Base-by-base conservation (phyloP, 352 stramenopile genomes). In the Vaucheria bursata region DNA sequence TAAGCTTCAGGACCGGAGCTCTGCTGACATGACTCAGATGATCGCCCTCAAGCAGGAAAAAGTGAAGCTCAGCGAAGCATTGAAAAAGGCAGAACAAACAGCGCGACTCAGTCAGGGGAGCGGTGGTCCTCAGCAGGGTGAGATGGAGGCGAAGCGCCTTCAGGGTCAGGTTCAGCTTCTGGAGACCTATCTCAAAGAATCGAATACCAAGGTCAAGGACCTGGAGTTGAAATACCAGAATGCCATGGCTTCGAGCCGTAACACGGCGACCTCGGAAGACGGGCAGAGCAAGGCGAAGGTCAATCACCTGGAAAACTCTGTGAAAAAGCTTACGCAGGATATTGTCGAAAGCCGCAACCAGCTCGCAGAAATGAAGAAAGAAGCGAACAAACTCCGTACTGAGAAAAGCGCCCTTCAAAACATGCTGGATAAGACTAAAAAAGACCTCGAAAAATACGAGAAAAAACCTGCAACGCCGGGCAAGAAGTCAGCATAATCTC, bases 361-460 rank as follows among this genome's bases (percentile, higher is more conserved):
- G 45, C 45, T 59, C 12, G 45, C 45, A 18, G 45, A 59, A 59
- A 59, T 59, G 45, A 59, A 59, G 25, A 59, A 59, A 59, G 45
- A 59, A 59, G 25, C 45, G 12, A 59, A 59, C 25, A 59, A 59
- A 59, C 25, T 59, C 18, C 45, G 45, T 25, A 18, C 18, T 18
- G 45, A 59, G 25, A 59, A 59, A 25, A 59, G 12, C 25, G 45
- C 12, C 25, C 45, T 59, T 59, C 45, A 59, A 59, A 59, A 59
- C 25, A 18, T 18, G 25, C 25, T 59, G 25, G 45, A 59, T 59
- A 59, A 59, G 25, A 18, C 25, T 18, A 59, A 18, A 59, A 59
- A 59, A 59, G 45, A 59, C 12, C 12, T 25, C 45, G 45, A 59
- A 59, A 59, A 59, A 59, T 18, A 18, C 25, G 25, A 59, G 45